Evolutionary conservation across 192 early-diverging fungal species (phyloP).

Genomic region (Coemansia sp.): DNA sequence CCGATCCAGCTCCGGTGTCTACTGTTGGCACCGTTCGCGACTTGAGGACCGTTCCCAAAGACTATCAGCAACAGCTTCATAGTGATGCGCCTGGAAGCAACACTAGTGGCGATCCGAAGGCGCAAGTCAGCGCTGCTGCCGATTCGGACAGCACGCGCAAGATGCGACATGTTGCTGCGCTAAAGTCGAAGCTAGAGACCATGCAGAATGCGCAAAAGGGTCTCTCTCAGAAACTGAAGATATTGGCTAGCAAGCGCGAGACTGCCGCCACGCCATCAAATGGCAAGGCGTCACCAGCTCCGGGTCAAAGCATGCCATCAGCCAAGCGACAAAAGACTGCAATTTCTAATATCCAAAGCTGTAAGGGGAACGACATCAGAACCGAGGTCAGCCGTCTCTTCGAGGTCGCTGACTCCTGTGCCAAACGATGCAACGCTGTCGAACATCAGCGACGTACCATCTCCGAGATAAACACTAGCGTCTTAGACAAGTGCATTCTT

Average conservation of each 20-base stretch:
- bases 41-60: background rate
- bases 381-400: background rate
- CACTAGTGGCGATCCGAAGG: background rate
- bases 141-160: background rate
- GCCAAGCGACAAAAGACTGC: conserved; percentile 7
- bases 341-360: background rate
- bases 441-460: background rate
- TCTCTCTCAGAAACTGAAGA: conserved; percentile 15
- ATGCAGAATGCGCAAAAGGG: conserved; percentile 28
- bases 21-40: background rate
- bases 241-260: conserved; percentile 26
- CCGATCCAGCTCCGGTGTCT: background rate
- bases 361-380: background rate
- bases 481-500: conserved; percentile 20
- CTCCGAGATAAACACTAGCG: background rate
- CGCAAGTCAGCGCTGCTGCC: background rate
- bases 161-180: conserved; percentile 2
- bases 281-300: background rate
- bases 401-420: background rate
- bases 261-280: background rate
- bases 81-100: background rate
- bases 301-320: background rate
- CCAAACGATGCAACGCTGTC: background rate
- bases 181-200: conserved; percentile 23
- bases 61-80: background rate